Conservation (phyloP, 2,329 filamentous ascomycete species). For the Didymella arachidicola region DNA sequence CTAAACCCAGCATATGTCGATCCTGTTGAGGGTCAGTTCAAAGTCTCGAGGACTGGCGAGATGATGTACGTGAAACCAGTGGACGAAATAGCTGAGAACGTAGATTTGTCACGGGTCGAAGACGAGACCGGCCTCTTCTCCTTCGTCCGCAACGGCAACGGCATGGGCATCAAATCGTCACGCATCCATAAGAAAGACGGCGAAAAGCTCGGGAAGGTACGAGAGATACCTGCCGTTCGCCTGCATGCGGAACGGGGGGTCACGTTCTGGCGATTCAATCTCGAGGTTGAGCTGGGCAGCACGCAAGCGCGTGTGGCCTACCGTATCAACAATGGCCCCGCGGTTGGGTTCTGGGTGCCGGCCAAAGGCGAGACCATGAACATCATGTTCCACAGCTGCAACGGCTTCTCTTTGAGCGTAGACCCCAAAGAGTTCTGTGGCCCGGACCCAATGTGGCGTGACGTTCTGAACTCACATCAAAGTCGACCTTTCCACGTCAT, state of each 20-base stretch:
- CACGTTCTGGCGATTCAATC: constrained; percentile 97
- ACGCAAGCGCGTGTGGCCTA: constrained; percentile 89
- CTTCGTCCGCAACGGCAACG: constrained; percentile 59
- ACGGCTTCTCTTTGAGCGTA: constrained; percentile 86
- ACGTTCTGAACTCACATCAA: constrained; percentile 92
- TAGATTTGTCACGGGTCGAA: constrained; percentile 80
- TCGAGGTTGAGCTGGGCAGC: constrained; percentile 84
- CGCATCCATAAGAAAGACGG: constrained; percentile 70
- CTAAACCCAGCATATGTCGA: constrained; percentile 86
- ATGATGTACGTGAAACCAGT: constrained; percentile 88
- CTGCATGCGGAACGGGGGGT: constrained; percentile 85
- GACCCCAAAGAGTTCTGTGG: constrained; percentile 84
- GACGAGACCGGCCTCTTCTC: constrained; percentile 86
- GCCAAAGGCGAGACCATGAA: constrained; percentile 88
- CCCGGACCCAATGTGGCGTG: constrained; percentile 95
- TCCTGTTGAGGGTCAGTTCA: constrained; percentile 85
- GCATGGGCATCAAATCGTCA: constrained; percentile 48
- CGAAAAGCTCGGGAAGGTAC: constrained; percentile 80
- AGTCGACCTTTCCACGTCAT: constrained; percentile 95
- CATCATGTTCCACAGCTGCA: constrained; percentile 98
- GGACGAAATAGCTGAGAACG: constrained; percentile 80
- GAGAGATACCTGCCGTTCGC: constrained; percentile 81
- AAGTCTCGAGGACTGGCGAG: constrained; percentile 82
- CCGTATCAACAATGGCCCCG: constrained; percentile 89
- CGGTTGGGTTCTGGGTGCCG: constrained; percentile 94